A percentile compares a stretch with the other conserved stretches of the same genome.
Evolutionary conservation across 768 basidiomycete species (phyloP).

Genomic region (Tephrocybe sp.): DNA sequence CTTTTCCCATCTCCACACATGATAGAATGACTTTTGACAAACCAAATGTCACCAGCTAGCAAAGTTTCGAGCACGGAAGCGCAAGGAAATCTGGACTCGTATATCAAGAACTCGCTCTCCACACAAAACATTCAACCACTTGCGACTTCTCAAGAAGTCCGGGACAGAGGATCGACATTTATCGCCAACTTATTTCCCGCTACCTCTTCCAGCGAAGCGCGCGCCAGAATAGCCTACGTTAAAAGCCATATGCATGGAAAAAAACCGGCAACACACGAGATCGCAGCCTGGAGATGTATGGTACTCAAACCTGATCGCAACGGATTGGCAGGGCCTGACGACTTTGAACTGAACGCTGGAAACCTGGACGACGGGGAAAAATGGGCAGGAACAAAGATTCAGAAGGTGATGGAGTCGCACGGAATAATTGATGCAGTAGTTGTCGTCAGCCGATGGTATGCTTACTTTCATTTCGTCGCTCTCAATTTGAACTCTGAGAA

Average conservation of each 20-base stretch:
- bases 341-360: slow-evolving; percentile 67
- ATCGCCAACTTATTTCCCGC: slow-evolving; percentile 62
- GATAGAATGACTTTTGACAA: neutral
- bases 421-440: slow-evolving; percentile 78
- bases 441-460: slow-evolving; percentile 76
- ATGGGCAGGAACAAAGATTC: slow-evolving; percentile 62
- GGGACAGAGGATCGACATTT: slow-evolving; percentile 75
- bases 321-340: slow-evolving; percentile 71
- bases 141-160: slow-evolving; percentile 69
- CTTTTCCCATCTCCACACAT: neutral
- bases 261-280: slow-evolving; percentile 68
- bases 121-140: slow-evolving; percentile 39
- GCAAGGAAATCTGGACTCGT: slow-evolving; percentile 45
- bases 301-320: slow-evolving; percentile 60
- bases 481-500: neutral
- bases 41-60: slow-evolving; percentile 6
- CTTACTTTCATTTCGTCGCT: neutral
- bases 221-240: slow-evolving; percentile 48
- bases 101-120: slow-evolving; percentile 46
- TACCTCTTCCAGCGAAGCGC: slow-evolving; percentile 52
- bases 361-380: slow-evolving; percentile 79
- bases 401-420: slow-evolving; percentile 68
- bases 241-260: slow-evolving; percentile 56
- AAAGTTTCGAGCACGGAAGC: neutral
- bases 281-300: slow-evolving; percentile 82